Evolutionary conservation across 805 yeast species (phyloP).

Genomic region (Schwanniomyces occidentalis): DNA sequence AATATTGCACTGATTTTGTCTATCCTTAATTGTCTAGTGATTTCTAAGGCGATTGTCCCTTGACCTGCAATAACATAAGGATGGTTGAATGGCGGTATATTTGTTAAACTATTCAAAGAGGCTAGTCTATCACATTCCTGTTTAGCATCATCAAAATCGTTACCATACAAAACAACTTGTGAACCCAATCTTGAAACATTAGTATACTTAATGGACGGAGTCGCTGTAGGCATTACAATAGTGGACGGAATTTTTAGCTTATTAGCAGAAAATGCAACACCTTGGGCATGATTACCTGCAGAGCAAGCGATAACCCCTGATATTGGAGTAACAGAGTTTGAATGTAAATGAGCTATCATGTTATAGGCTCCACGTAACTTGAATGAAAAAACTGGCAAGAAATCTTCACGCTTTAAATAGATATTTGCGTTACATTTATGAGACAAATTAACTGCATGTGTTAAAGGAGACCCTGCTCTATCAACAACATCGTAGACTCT

Average conservation of each 20-base stretch:
- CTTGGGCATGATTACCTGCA: constrained; percentile 99
- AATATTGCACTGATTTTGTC: constrained; percentile 83
- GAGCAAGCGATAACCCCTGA: constrained; percentile 96
- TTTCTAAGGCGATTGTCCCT: constrained; percentile 94
- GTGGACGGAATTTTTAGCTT: constrained; percentile 88
- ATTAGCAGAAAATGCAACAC: constrained; percentile 91
- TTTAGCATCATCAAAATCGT: constrained; percentile 94
- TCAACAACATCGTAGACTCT: constrained; percentile 93
- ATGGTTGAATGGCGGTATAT: constrained; percentile 98
- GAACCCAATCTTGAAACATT: constrained; percentile 93
- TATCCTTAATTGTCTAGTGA: constrained; percentile 80
- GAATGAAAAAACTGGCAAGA: constrained; percentile 92
- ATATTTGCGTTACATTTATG: constrained; percentile 76
- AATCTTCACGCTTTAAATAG: constrained; percentile 84
- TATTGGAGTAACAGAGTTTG: constrained; percentile 55
- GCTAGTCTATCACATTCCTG: constrained; percentile 78
- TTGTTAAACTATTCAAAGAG: constrained; percentile 69
- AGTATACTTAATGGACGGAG: constrained; percentile 91
- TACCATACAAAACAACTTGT: constrained; percentile 89
- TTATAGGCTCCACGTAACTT: constrained; percentile 97
- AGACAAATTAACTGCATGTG: constrained; percentile 72
- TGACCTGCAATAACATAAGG: constrained; percentile 99
- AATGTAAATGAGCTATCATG: constrained; percentile 85
- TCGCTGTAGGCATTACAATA: constrained; percentile 96
- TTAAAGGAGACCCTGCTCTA: constrained; percentile 74